These are phyloP conservation scores for Phytophthora nicotianae DNA, from an alignment of 352 stramenopile genomes.

Conservation along the genomic window DNA sequence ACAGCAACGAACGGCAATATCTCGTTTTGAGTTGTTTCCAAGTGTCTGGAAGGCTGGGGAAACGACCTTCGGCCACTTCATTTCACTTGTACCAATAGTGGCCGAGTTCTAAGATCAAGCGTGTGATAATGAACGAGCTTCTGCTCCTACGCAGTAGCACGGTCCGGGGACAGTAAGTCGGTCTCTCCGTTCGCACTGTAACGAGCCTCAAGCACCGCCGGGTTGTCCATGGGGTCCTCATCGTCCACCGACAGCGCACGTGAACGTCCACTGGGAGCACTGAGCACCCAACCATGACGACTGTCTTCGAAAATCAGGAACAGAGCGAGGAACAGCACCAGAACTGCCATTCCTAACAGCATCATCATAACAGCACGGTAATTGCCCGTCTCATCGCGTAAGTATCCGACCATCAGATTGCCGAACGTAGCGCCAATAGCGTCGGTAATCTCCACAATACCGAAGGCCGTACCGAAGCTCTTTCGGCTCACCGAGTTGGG, in stretches of 20 bases:
- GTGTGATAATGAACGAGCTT: constrained; percentile 3
- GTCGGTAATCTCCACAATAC: constrained; percentile 88
- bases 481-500: constrained; percentile 77
- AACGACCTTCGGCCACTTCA: constrained; percentile 22
- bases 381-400: constrained; percentile 80
- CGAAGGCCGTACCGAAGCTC: constrained; percentile 84
- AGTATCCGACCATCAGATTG: constrained; percentile 86
- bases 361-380: constrained; percentile 88
- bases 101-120: constrained; percentile 21
- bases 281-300: constrained; percentile 58
- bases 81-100: constrained; percentile 18
- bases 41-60: constrained; percentile 10
- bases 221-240: constrained; percentile 52
- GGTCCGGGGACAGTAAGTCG: not conserved
- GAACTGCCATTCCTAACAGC: constrained; percentile 70
- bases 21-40: not conserved
- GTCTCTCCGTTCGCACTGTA: constrained; percentile 35
- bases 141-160: constrained; percentile 12
- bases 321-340: constrained; percentile 74
- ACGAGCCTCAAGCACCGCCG: constrained; percentile 44
- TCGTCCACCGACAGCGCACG: constrained; percentile 68
- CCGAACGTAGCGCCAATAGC: constrained; percentile 81
- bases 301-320: constrained; percentile 71
- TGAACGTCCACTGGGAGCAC: constrained; percentile 52
- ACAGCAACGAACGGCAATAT: constrained; percentile 23